Percentiles rank a stretch among this genome's conserved stretches.
Evolutionary conservation across 495 filamentous ascomycete genomes (phyloP).

Genomic region (Amorphotheca resinae): DNA sequence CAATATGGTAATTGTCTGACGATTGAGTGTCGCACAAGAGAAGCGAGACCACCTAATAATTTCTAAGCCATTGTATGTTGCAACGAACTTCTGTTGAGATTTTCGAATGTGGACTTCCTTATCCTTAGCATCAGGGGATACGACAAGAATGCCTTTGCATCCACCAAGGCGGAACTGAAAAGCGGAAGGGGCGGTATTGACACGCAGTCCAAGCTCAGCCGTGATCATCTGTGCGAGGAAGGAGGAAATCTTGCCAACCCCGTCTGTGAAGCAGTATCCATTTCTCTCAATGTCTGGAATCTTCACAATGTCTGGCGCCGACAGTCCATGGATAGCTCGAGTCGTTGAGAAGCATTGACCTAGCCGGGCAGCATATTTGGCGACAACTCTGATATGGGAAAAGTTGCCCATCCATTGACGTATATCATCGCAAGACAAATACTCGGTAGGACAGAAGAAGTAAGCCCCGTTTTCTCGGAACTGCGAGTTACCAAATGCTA

Average conservation of each 20-base stretch:
- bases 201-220: conserved; percentile 37
- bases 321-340: conserved; percentile 40
- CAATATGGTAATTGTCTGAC: conserved; percentile 78
- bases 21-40: conserved; percentile 65
- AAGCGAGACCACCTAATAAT: conserved; percentile 71
- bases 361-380: conserved; percentile 75
- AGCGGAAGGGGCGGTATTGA: conserved; percentile 55
- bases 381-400: conserved; percentile 58
- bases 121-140: conserved; percentile 46
- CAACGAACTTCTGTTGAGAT: conserved; percentile 81
- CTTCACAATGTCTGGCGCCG: conserved; percentile 25
- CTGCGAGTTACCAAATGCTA: conserved; percentile 93
- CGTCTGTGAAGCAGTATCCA: conserved; percentile 71
- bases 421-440: conserved; percentile 57
- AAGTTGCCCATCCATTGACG: conserved; percentile 89
- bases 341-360: conserved; percentile 97
- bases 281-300: conserved; percentile 56
- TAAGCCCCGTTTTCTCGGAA: conserved; percentile 88
- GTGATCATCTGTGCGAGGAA: conserved; percentile 61
- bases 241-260: conserved; percentile 81
- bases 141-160: conserved; percentile 76
- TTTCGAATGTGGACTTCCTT: conserved; percentile 62
- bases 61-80: conserved; percentile 58
- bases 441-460: conserved; percentile 57
- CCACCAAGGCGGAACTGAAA: conserved; percentile 89